Conservation (phyloP, 1,284 basidiomycete genomes). For the Ustilago loliicola region DNA sequence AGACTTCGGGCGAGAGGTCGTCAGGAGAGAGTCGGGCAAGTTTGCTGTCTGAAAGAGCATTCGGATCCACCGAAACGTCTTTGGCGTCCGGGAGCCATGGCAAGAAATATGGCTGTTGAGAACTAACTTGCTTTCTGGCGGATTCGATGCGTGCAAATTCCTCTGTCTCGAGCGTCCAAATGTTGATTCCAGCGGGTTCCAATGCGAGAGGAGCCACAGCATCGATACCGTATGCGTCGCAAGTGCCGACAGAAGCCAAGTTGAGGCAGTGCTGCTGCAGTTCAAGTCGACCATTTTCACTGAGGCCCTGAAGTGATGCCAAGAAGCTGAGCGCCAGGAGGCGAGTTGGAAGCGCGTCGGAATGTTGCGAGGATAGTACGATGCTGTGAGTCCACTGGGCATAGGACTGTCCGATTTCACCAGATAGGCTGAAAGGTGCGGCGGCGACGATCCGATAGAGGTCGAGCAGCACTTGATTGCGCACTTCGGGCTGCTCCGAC, state of each 20-base stretch:
- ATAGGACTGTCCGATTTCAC: constrained; percentile 12
- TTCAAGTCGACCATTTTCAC: constrained; percentile 39
- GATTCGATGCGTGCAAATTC: constrained; percentile 40
- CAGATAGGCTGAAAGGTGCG: constrained; percentile 20
- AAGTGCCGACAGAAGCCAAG: constrained; percentile 8
- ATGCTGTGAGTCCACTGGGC: constrained; percentile 36
- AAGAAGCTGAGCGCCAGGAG: constrained; percentile 57
- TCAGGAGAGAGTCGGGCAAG: constrained; percentile 4
- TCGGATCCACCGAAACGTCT: not conserved
- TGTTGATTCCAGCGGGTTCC: constrained; percentile 34
- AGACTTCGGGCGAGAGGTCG: constrained; percentile 28
- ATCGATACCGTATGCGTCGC: constrained; percentile 16
- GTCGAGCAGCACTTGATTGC: constrained; percentile 42
- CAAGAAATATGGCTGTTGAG: constrained; percentile 11
- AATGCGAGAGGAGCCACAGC: constrained; percentile 31
- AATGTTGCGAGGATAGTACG: constrained; percentile 15
- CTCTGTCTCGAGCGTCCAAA: constrained; percentile 49
- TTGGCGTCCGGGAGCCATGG: not conserved
- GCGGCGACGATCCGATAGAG: constrained; percentile 30
- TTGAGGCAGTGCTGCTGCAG: constrained; percentile 40
- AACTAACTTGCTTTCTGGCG: constrained; percentile 8
- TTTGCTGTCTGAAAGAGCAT: no score
- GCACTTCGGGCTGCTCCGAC: constrained; percentile 11
- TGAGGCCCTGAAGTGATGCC: constrained; percentile 44
- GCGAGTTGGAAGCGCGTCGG: constrained; percentile 35